Evolutionary conservation across 768 basidiomycete genomes (phyloP).

Genomic region (Amanita inopinata): DNA sequence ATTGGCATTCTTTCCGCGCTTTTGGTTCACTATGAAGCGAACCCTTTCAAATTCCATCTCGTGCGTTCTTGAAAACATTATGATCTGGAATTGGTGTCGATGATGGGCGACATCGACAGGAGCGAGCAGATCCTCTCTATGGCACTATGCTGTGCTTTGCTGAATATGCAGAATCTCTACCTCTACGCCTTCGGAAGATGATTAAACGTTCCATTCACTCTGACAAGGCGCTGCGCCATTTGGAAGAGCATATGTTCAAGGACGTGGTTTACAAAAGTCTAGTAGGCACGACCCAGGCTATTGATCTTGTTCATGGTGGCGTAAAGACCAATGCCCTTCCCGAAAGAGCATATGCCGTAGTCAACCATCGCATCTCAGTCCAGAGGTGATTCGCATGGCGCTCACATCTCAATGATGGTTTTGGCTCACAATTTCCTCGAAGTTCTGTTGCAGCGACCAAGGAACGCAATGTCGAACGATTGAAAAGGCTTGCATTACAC

Average conservation of each 20-base stretch:
- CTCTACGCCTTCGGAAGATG: slow-evolving; percentile 32
- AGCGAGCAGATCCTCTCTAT: slow-evolving; percentile 49
- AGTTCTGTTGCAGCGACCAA: slow-evolving; percentile 36
- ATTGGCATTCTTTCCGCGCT: slow-evolving; percentile 75
- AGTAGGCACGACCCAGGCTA: slow-evolving; percentile 67
- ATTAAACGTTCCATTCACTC: slow-evolving; percentile 39
- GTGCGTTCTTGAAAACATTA: slow-evolving; percentile 21
- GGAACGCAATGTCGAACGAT: slow-evolving; percentile 33
- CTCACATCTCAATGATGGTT: not conserved
- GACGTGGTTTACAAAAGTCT: slow-evolving; percentile 33
- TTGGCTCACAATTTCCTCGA: not conserved
- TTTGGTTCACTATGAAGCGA: slow-evolving; percentile 56
- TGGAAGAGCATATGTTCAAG: slow-evolving; percentile 38
- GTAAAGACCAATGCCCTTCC: slow-evolving; percentile 76
- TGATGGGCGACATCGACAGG: slow-evolving; percentile 21
- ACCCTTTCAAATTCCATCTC: slow-evolving; percentile 47
- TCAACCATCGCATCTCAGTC: slow-evolving; percentile 65
- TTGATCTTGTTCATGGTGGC: slow-evolving; percentile 60
- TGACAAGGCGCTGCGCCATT: slow-evolving; percentile 38
- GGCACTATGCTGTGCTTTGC: slow-evolving; percentile 55
- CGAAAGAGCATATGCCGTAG: slow-evolving; percentile 56
- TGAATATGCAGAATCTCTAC: slow-evolving; percentile 47
- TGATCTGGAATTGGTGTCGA: not conserved
- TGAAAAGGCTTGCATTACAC: slow-evolving; percentile 35
- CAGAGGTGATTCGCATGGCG: slow-evolving; percentile 31